These are phyloP conservation scores for Chytriomyces confervae DNA, from an alignment of 192 early-diverging fungal genomes.

Conservation along the genomic window DNA sequence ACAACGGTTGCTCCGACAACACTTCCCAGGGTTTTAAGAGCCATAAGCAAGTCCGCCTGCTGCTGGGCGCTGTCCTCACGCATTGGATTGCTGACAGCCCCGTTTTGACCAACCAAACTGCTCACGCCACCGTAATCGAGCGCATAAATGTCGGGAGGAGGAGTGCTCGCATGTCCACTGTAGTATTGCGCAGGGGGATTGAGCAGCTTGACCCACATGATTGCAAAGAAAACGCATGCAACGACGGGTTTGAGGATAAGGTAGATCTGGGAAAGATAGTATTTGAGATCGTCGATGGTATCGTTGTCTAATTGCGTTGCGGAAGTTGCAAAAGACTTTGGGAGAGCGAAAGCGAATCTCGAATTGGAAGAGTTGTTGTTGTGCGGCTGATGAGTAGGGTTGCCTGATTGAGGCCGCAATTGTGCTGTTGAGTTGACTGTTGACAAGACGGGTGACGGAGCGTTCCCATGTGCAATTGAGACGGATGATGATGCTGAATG, in stretches of 20 bases:
- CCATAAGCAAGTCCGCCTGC: slow-evolving; percentile 53
- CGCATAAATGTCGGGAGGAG: slow-evolving; percentile 35
- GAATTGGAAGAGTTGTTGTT: not conserved
- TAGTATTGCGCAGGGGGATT: slow-evolving; percentile 56
- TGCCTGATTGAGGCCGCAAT: not conserved
- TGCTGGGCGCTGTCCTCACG: slow-evolving; percentile 22
- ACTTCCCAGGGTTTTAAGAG: slow-evolving; percentile 75
- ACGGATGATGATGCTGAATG: not conserved
- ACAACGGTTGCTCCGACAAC: slow-evolving; percentile 81
- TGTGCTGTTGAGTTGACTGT: not conserved
- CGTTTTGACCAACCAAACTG: not conserved
- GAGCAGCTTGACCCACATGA: slow-evolving; percentile 85
- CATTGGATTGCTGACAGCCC: slow-evolving; percentile 35
- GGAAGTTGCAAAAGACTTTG: not conserved
- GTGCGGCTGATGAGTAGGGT: not conserved
- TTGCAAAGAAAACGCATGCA: slow-evolving; percentile 73
- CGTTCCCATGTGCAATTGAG: not conserved
- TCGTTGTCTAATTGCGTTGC: not conserved
- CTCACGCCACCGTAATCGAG: slow-evolving; percentile 28
- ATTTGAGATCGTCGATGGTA: slow-evolving; percentile 69
- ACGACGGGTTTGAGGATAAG: slow-evolving; percentile 82
- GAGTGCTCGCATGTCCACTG: slow-evolving; percentile 26
- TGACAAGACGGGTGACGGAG: not conserved
- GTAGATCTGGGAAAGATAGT: slow-evolving; percentile 82
- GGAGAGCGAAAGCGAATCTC: not conserved